Conservation (phyloP, 345 rosid genomes). For the Orychophragmus violaceus region DNA sequence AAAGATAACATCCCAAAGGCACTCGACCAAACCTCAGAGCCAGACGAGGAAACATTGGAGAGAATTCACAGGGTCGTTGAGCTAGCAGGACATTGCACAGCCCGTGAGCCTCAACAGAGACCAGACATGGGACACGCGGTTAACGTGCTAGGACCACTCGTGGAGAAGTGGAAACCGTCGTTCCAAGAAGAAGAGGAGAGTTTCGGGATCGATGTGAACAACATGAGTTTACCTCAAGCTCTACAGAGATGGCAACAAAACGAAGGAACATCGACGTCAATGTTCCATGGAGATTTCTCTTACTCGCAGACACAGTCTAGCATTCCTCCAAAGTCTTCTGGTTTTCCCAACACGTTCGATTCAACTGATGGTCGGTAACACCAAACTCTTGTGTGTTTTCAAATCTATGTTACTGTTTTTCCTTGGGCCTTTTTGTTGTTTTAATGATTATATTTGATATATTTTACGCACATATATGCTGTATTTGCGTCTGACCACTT, state of each 20-base stretch:
- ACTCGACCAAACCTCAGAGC: slow-evolving; percentile 48
- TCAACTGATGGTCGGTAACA: slow-evolving; percentile 62
- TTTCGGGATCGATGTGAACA: slow-evolving; percentile 50
- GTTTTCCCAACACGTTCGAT: slow-evolving; percentile 50
- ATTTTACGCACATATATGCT: slow-evolving; percentile 9
- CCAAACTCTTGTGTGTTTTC: background rate
- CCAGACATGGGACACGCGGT: slow-evolving; percentile 95
- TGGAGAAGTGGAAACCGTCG: slow-evolving; percentile 86
- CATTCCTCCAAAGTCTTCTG: slow-evolving; percentile 50
- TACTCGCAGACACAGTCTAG: slow-evolving; percentile 62
- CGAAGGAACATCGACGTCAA: slow-evolving; percentile 56
- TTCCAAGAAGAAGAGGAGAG: slow-evolving; percentile 60
- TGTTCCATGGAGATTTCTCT: slow-evolving; percentile 37
- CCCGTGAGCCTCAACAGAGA: slow-evolving; percentile 68
- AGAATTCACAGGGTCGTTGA: slow-evolving; percentile 62
- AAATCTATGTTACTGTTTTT: background rate
- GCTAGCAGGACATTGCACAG: slow-evolving; percentile 90
- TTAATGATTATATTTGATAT: slow-evolving; percentile 5
- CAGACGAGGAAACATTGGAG: slow-evolving; percentile 53
- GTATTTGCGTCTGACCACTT: too few relatives aligned
- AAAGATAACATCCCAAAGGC: slow-evolving; percentile 60
- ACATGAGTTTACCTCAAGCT: slow-evolving; percentile 80
- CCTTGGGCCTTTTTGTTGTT: background rate
- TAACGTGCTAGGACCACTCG: slow-evolving; percentile 59
- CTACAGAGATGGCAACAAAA: slow-evolving; percentile 81